phyloP scores from a whole-genome alignment of 495 filamentous ascomycete species.

The Staphylotrichum tortipilum region DNA sequence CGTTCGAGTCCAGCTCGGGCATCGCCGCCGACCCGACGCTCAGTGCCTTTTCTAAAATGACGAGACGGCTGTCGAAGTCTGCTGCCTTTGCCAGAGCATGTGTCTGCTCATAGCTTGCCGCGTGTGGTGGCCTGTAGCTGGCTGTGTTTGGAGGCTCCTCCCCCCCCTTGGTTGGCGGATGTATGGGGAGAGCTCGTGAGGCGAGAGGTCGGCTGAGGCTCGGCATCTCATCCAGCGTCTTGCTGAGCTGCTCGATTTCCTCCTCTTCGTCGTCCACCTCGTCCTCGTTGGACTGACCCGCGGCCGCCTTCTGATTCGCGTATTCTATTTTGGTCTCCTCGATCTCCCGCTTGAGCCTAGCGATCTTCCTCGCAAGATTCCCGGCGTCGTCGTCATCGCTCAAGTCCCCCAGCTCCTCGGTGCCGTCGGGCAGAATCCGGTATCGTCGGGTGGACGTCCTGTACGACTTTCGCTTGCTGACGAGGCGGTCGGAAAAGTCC shows the following conservation, averaged over 20 bases:
- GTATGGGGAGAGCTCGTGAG: constrained; percentile 20
- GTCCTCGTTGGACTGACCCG: constrained; percentile 21
- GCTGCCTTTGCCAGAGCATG: constrained; percentile 71
- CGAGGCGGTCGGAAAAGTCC: constrained; percentile 77
- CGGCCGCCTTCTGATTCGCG: constrained; percentile 39
- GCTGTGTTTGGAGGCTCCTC: constrained; percentile 8
- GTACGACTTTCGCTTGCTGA: constrained; percentile 71
- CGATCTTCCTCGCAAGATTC: constrained; percentile 64
- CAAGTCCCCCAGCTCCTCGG: constrained; percentile 55
- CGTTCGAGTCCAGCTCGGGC: constrained; percentile 50
- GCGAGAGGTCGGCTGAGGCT: constrained; percentile 23
- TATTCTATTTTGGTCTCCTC: constrained; percentile 68
- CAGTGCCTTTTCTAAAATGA: constrained; percentile 68
- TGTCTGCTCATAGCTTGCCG: constrained; percentile 49
- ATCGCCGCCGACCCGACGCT: constrained; percentile 65
- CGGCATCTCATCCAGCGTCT: constrained; percentile 52
- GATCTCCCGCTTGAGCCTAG: constrained; percentile 66
- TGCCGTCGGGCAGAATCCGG: constrained; percentile 49
- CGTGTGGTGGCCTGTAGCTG: constrained; percentile 48
- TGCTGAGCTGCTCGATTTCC: constrained; percentile 51
- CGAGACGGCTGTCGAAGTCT: constrained; percentile 75
- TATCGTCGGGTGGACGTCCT: constrained; percentile 58
- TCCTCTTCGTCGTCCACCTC: constrained; percentile 27
- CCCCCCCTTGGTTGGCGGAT: constrained; percentile 8
- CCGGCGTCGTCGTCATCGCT: constrained; percentile 56